Base-by-base conservation (phyloP, 108 stramenopile species). In the Skeletonema marinoi region DNA sequence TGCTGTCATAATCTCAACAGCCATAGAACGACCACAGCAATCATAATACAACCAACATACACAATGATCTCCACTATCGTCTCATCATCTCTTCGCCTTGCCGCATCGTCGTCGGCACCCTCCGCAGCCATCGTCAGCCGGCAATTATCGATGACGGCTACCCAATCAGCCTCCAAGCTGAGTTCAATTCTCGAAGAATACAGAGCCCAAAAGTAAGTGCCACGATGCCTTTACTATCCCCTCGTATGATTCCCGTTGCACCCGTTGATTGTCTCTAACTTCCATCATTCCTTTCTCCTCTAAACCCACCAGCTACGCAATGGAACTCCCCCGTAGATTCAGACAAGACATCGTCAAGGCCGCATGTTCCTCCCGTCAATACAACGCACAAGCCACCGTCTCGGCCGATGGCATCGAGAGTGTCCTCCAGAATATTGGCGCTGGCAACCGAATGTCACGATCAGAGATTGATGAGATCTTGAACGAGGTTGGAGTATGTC, bases 341-440 rank as follows among this genome's bases (percentile, higher is more conserved):
- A 75, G 85, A 38, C 86, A 84, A 68, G 88, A 88, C 31, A 66
- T 88, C 56, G 66, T 86, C 51, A 65, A 70, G 7, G 86, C 85
- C 17, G 88, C 88, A 1, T 70, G 32, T 5, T 71, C 71, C 9
- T 33, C 71, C 14, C 29, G 30, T 25, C 36, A 41, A 29, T 39
- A 30, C 1, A 39, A 71, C 11, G 64, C 66, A 6, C 77, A 73
- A 9, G 62, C 46, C 32, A 39, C 65, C 1, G 72, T 88, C 66
- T 78, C 76, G 17, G 60, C 78, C 0, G 80, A 86, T 29, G 85
- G 81, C 6, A 61, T 88, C 17, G 68, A 86, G 46, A 58, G 46
- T 19, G 85, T 88, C 11, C 60, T 88, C 39, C 38, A 78, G 11
- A 88, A 88, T 46, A 86, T 88, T 65, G 83, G 81, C n/a, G 77